Base-by-base conservation (phyloP, 805 yeast genomes). In the Zygotorulaspora florentina region DNA sequence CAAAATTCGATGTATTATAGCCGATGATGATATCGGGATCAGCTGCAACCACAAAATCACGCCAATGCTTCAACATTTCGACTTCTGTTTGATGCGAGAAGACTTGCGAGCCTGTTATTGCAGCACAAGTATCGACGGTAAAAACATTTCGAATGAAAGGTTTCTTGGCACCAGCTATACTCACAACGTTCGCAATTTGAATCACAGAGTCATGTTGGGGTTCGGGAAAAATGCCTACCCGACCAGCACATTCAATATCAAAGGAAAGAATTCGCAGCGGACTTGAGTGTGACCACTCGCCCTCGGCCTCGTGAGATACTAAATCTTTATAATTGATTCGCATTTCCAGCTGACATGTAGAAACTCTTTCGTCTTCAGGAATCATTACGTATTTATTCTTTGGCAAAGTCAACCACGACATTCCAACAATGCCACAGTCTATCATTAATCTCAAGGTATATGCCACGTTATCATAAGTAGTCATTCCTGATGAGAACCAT, bases 11-110 rank as follows among this genome's bases (percentile, higher is more conserved):
- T 3, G 87, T 88, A 66, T 93, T 93, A 68, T 93, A 93, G 40
- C 99, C 99, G 57, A 95, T 93, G 35, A 93, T 85, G 40, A 93
- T 95, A 69, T 93, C 99, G 0, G 99, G 95, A 66, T 93, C 99
- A 6, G 80, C 85, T 48, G 81, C 77, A 4, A 80, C 82, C 10
- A 93, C 77, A 59, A 95, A 95, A 29, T 89, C 86, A 53, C 79
- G 77, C 99, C 99, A 93, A 35, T 75, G 77, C 70, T 76, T 67
- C 43, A 93, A 69, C 96, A 93, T 83, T 26, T 87, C 95, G 25
- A 74, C 76, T 65, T 93, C 99, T 12, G 76, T 77, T 40, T 77
- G 72, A 65, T 80, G 81, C 35, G 87, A 85, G 59, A 81, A 81
- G 17, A 89, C 87, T 58, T 91, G 89, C 2, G 96, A 85, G 2